Conservation (phyloP, 1,139 yeast species). For the Kodamaea sp. region DNA sequence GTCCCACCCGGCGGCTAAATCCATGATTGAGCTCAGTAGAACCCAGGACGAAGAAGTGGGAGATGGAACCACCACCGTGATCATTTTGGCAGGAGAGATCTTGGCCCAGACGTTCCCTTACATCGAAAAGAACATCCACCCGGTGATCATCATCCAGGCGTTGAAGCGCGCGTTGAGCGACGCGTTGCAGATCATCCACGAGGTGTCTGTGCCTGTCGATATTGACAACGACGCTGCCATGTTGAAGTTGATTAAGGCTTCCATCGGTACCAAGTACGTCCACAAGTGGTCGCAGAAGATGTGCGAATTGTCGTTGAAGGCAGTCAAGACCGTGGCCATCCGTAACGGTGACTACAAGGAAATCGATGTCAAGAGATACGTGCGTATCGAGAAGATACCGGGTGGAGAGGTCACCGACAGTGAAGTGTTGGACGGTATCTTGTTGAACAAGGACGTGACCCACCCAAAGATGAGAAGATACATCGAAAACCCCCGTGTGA, state of each 20-base stretch:
- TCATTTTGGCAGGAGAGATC: slow-evolving; percentile 93
- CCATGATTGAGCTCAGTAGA: slow-evolving; percentile 95
- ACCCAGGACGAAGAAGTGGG: slow-evolving; percentile 99
- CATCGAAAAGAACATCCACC: slow-evolving; percentile 92
- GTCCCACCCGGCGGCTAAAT: slow-evolving; percentile 97
- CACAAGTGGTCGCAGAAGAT: slow-evolving; percentile 88
- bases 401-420: slow-evolving; percentile 96
- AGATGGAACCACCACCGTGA: slow-evolving; percentile 97
- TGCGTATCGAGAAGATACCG: slow-evolving; percentile 91
- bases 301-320: slow-evolving; percentile 86
- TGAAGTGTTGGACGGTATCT: slow-evolving; percentile 84
- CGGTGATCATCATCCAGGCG: slow-evolving; percentile 93
- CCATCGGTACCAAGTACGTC: slow-evolving; percentile 95
- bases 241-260: slow-evolving; percentile 82
- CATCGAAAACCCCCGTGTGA: slow-evolving; percentile 85
- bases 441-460: slow-evolving; percentile 93
- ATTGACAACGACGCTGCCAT: slow-evolving; percentile 80
- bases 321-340: slow-evolving; percentile 80
- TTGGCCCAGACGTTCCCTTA: slow-evolving; percentile 94
- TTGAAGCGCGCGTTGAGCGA: slow-evolving; percentile 88
- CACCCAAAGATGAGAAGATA: slow-evolving; percentile 96
- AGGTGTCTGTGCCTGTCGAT: slow-evolving; percentile 84
- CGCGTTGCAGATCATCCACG: slow-evolving; percentile 85
- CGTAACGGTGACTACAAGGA: slow-evolving; percentile 74
- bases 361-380: slow-evolving; percentile 91